A percentile compares a stretch with the other conserved stretches of the same genome.
These are phyloP conservation scores for Bidens hawaiensis DNA, from an alignment of 140 eudicot genomes.

Conservation along the genomic window DNA sequence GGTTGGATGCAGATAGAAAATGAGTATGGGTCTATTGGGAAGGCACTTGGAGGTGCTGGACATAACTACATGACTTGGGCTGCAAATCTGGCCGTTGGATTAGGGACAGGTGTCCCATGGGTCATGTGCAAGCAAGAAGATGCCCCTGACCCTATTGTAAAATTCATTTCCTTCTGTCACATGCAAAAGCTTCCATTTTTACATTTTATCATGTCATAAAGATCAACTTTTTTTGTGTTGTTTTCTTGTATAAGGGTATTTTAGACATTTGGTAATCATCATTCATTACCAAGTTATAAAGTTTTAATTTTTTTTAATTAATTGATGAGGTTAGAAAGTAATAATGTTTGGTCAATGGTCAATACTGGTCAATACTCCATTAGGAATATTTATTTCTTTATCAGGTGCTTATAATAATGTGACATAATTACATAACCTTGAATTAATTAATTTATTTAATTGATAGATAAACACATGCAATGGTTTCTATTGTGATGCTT, in stretches of 20 bases:
- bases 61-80: constrained; percentile 87
- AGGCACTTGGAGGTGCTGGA: constrained; percentile 65
- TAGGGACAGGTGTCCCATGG: constrained; percentile 99
- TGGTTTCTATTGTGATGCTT: constrained; percentile 56
- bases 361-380: too few species aligned
- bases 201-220: constrained; percentile 12
- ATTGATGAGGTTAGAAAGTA: too few species aligned
- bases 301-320: background rate
- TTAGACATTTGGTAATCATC: background rate
- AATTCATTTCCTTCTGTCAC: constrained; percentile 8
- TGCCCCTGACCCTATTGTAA: constrained; percentile 98
- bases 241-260: constrained; percentile 1
- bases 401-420: constrained; percentile 12
- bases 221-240: too few species aligned
- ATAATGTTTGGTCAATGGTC: too few species aligned
- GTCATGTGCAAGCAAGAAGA: constrained; percentile 96
- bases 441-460: background rate
- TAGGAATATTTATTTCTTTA: too few species aligned
- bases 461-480: constrained; percentile 62
- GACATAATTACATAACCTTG: background rate
- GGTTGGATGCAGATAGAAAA: constrained; percentile 70
- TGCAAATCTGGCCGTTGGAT: constrained; percentile 92
- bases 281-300: too few species aligned
- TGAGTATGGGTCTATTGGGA: constrained; percentile 78
- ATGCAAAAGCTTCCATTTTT: constrained; percentile 16